Evolutionary conservation across 1,139 yeast species (phyloP).

Genomic region (Suhomyces bokatorum): DNA sequence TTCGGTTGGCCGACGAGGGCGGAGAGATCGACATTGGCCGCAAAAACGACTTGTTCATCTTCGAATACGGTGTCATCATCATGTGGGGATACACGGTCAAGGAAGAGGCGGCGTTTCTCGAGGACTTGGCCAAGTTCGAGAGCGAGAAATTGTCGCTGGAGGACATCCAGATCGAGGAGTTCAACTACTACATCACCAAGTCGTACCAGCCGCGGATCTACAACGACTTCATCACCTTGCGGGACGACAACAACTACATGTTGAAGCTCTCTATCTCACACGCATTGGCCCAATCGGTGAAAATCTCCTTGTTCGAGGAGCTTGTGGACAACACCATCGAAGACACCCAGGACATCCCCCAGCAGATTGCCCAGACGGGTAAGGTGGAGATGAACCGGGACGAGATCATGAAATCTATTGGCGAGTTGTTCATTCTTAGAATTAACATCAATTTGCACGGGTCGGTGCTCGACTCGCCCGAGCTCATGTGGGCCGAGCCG

Average conservation of each 20-base stretch:
- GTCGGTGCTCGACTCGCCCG: slow-evolving; percentile 93
- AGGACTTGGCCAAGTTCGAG: slow-evolving; percentile 84
- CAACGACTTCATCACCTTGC: slow-evolving; percentile 87
- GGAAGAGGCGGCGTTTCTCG: slow-evolving; percentile 81
- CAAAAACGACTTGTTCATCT: slow-evolving; percentile 78
- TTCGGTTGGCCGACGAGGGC: slow-evolving; percentile 86
- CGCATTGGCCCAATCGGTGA: slow-evolving; percentile 90
- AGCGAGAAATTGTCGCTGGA: slow-evolving; percentile 86
- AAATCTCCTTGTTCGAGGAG: slow-evolving; percentile 91
- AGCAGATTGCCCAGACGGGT: slow-evolving; percentile 90
- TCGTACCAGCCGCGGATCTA: slow-evolving; percentile 93
- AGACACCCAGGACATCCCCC: slow-evolving; percentile 95
- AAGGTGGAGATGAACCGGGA: slow-evolving; percentile 92
- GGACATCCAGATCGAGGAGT: slow-evolving; percentile 91
- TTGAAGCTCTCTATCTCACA: slow-evolving; percentile 84
- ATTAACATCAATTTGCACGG: slow-evolving; percentile 93
- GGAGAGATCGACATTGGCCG: slow-evolving; percentile 87
- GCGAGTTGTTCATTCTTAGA: slow-evolving; percentile 87
- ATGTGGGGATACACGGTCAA: slow-evolving; percentile 90
- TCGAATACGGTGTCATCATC: slow-evolving; percentile 93
- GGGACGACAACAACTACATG: slow-evolving; percentile 92
- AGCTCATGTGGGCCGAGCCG: slow-evolving; percentile 98
- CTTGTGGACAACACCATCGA: slow-evolving; percentile 94
- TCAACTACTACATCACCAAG: slow-evolving; percentile 89
- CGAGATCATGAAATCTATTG: slow-evolving; percentile 94